phyloP scores from a whole-genome alignment of 495 filamentous ascomycete genomes.

The Pseudevernia furfuracea region DNA sequence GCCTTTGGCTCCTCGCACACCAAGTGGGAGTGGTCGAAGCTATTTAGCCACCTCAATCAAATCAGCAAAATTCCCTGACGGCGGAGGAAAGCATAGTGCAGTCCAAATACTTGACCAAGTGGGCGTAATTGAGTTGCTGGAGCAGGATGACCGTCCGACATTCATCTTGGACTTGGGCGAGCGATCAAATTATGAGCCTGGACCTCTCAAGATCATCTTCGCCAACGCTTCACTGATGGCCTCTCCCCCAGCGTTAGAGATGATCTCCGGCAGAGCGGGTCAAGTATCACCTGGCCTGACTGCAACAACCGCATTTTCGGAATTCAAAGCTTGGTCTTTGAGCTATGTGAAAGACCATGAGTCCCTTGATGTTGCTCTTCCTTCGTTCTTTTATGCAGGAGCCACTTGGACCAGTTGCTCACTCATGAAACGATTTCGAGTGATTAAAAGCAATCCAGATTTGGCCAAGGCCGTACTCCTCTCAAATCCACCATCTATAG shows the following conservation, averaged over 20 bases:
- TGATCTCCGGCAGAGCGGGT: constrained; percentile 40
- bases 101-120: constrained; percentile 43
- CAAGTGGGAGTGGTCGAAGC: constrained; percentile 19
- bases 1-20: constrained; percentile 20
- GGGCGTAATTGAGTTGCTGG: constrained; percentile 56
- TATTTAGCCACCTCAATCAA: constrained; percentile 11
- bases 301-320: constrained; percentile 37
- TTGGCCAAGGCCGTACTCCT: constrained; percentile 10
- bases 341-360: constrained; percentile 42
- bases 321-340: constrained; percentile 58
- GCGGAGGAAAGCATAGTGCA: neutral
- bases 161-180: constrained; percentile 59
- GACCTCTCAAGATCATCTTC: constrained; percentile 48
- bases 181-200: constrained; percentile 42
- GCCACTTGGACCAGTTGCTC: constrained; percentile 58
- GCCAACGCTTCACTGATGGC: constrained; percentile 51
- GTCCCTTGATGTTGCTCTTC: constrained; percentile 38
- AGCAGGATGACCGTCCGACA: constrained; percentile 59
- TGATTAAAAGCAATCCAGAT: constrained; percentile 45
- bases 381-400: constrained; percentile 47
- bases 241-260: constrained; percentile 39
- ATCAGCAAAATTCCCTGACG: constrained; percentile 13
- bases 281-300: constrained; percentile 30
- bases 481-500: constrained; percentile 21
- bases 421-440: constrained; percentile 51